phyloP scores from a whole-genome alignment of 805 yeast genomes.

The Millerozyma acaciae region DNA sequence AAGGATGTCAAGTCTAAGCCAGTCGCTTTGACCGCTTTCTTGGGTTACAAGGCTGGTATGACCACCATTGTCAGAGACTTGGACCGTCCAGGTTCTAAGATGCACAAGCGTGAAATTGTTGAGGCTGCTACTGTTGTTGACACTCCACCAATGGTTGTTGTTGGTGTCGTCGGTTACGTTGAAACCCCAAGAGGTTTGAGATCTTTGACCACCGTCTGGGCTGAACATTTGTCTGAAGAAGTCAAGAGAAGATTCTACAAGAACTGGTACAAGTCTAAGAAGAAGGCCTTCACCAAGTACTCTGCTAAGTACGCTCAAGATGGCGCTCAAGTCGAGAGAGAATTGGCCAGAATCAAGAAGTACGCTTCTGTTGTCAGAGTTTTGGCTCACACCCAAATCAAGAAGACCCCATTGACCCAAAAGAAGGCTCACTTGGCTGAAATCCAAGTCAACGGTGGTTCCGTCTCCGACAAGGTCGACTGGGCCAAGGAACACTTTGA shows the following conservation, averaged over 20 bases:
- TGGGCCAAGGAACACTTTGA: constrained; percentile 99
- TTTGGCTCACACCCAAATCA: constrained; percentile 98
- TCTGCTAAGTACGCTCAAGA: constrained; percentile 95
- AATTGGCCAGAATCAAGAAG: constrained; percentile 97
- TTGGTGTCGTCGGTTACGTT: constrained; percentile 99
- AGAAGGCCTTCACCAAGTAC: constrained; percentile 99
- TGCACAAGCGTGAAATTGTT: constrained; percentile 99
- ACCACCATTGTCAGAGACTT: constrained; percentile 99
- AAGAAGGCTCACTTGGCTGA: constrained; percentile 99
- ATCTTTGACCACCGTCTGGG: constrained; percentile 99
- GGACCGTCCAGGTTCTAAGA: constrained; percentile 99
- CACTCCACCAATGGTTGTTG: constrained; percentile 98
- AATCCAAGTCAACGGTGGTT: constrained; percentile 99
- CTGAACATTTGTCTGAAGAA: constrained; percentile 99
- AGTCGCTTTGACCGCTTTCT: constrained; percentile 98
- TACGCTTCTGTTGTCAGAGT: constrained; percentile 99
- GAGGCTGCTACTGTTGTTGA: constrained; percentile 99
- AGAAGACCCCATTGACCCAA: constrained; percentile 98
- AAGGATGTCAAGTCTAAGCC: constrained; percentile 97
- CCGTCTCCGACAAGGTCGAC: constrained; percentile 93
- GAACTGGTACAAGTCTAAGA: constrained; percentile 99
- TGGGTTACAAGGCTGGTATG: constrained; percentile 99
- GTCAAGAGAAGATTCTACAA: constrained; percentile 99
- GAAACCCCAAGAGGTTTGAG: constrained; percentile 99
- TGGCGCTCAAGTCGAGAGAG: constrained; percentile 86